Evolutionary conservation across 352 stramenopile genomes (phyloP).

Genomic region (Globisporangium iwayamae): DNA sequence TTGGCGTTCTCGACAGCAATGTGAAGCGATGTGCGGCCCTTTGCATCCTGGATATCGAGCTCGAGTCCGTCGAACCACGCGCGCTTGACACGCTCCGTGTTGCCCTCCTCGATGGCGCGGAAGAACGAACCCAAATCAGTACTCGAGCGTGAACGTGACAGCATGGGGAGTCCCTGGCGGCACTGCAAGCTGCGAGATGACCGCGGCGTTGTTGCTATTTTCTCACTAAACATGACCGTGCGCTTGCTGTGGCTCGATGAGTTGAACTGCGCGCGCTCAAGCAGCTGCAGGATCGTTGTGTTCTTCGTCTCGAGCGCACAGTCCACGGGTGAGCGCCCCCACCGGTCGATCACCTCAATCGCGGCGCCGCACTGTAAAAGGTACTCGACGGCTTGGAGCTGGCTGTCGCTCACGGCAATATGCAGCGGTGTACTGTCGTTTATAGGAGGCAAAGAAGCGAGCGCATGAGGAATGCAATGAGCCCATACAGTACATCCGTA

Average conservation of each 20-base stretch:
- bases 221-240: conserved; percentile 17
- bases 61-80: conserved; percentile 61
- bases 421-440: conserved; percentile 61
- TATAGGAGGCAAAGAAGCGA: neutral
- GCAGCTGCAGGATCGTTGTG: conserved; percentile 38
- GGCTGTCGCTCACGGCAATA: conserved; percentile 66
- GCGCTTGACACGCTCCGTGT: conserved; percentile 76
- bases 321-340: conserved; percentile 66
- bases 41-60: conserved; percentile 54
- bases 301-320: conserved; percentile 57
- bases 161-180: conserved; percentile 13
- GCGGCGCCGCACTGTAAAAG: conserved; percentile 57
- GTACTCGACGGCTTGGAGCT: conserved; percentile 54
- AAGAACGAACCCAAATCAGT: conserved; percentile 49
- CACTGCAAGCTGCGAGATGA: neutral
- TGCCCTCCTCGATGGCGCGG: conserved; percentile 49
- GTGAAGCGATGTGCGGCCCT: conserved; percentile 67
- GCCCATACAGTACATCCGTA: neutral
- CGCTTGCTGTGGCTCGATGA: conserved; percentile 18
- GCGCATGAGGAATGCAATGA: neutral
- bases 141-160: conserved; percentile 27
- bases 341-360: conserved; percentile 54
- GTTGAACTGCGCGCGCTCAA: conserved; percentile 36
- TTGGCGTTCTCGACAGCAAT: conserved; percentile 71
- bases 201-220: neutral